Base-by-base conservation (phyloP, 106 monocot species). In the Phalaenopsis equestris region DNA sequence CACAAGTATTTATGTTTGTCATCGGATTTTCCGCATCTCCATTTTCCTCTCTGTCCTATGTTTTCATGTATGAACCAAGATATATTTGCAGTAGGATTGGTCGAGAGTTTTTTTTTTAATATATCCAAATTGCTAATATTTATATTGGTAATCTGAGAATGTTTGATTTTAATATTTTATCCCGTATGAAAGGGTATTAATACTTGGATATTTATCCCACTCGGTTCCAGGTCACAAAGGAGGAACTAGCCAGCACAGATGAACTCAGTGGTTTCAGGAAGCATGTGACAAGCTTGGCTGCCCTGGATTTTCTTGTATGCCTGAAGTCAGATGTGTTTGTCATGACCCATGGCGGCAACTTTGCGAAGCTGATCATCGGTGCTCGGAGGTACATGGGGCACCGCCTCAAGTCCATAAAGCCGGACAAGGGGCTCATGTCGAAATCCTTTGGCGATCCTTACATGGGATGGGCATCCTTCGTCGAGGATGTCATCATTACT, bases 311-410 rank as follows among this genome's bases (percentile, higher is more conserved):
- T 86, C 83, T 98, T 74, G 98, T 98, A 23, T 98, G 98, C 84
- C 68, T 94, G 43, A 92, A 94, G 75, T 98, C 92, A 0, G 98
- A 98, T 55, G 98, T 94, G 18, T 98, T 98, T 67, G 98, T 98
- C 15, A 98, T 94, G 98, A 98, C 94, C 21, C 98, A 93, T 68
- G 94, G 98, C 2, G 98, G 94, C 49, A 94, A 98, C 68, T 98
- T 94, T 58, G 94, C 98, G 0, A 98, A 94, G 83, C 88, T 98
- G 76, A 94, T 98, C 58, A 98, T 98, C 3, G 94, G 98, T 1
- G 90, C 89, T 58, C 89, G 94, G 11, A 83, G 98, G 42, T 98
- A 92, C 84, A 92, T 88, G 90, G 94, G 98, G 1, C 98, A 98
- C 84, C 77, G 88, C 72, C 86, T 86, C 41, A 98, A 98, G 80